These are phyloP conservation scores for Boletus sensibilis DNA, from an alignment of 768 basidiomycete genomes.

Conservation along the genomic window DNA sequence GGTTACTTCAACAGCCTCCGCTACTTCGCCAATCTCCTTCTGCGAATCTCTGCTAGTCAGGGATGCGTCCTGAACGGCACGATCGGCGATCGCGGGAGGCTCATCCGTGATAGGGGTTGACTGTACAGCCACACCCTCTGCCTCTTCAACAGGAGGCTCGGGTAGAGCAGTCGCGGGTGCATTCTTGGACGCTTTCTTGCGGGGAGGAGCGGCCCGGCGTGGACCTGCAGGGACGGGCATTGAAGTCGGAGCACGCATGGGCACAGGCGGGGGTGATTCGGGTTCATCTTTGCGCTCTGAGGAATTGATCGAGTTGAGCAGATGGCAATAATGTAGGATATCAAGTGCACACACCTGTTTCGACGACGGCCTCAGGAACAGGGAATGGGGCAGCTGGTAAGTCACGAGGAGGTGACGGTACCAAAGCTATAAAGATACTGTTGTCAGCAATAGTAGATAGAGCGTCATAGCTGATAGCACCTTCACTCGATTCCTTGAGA, in stretches of 20 bases:
- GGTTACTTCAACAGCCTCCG: neutral
- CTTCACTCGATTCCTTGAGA: conserved; percentile 17
- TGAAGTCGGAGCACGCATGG: conserved; percentile 43
- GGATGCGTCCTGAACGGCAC: neutral
- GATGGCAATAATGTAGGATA: neutral
- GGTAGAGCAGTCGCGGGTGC: conserved; percentile 35
- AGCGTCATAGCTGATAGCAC: conserved; percentile 7
- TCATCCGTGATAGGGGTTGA: conserved; percentile 6
- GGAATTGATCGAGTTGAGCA: conserved; percentile 4
- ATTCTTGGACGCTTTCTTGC: conserved; percentile 60
- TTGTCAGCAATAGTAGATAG: conserved; percentile 8
- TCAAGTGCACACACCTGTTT: conserved; percentile 18
- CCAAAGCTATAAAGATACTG: conserved; percentile 5
- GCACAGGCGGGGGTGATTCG: conserved; percentile 31
- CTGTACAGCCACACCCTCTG: neutral
- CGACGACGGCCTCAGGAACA: conserved; percentile 3
- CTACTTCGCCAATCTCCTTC: conserved; percentile 9
- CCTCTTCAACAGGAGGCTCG: conserved; percentile 27
- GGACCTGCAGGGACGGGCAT: conserved; percentile 79
- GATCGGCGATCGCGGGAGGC: conserved; percentile 6
- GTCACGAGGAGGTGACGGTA: conserved; percentile 17
- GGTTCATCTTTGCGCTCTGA: conserved; percentile 24
- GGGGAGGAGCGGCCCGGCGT: conserved; percentile 71
- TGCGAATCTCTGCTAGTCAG: conserved; percentile 11
- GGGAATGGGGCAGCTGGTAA: neutral